These are phyloP conservation scores for Trichophyton mentagrophytes DNA, from an alignment of 2,329 filamentous ascomycete genomes.

Conservation along the genomic window DNA sequence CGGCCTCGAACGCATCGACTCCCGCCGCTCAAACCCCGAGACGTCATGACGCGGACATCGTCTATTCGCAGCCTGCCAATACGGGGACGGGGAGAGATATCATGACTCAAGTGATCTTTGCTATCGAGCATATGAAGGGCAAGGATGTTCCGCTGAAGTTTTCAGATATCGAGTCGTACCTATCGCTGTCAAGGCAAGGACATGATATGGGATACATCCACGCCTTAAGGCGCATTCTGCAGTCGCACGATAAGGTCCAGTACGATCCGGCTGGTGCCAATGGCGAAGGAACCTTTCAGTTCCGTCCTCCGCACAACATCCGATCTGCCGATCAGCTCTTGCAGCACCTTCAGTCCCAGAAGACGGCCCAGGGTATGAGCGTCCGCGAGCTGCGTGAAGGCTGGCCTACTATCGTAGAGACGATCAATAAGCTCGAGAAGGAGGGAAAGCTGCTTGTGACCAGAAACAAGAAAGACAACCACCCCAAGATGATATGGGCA, in stretches of 20 bases:
- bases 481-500: constrained; percentile 74
- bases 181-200: constrained; percentile 54
- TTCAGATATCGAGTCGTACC: constrained; percentile 64
- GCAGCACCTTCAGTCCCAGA: constrained; percentile 65
- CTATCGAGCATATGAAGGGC: constrained; percentile 67
- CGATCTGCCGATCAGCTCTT: constrained; percentile 65
- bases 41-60: constrained; percentile 41
- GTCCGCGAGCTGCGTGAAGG: constrained; percentile 93
- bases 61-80: constrained; percentile 66
- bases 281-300: constrained; percentile 64
- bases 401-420: constrained; percentile 72
- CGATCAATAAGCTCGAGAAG: constrained; percentile 63
- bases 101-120: constrained; percentile 78
- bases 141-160: constrained; percentile 57
- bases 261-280: constrained; percentile 47
- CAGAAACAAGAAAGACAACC: constrained; percentile 82
- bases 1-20: constrained; percentile 30
- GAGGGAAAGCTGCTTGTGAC: constrained; percentile 73
- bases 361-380: constrained; percentile 64
- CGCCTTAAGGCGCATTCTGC: constrained; percentile 55
- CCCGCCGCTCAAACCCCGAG: constrained; percentile 41
- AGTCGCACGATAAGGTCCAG: constrained; percentile 50
- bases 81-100: constrained; percentile 67
- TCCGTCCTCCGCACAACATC: constrained; percentile 74
- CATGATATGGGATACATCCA: constrained; percentile 47